Base-by-base conservation (phyloP, 768 basidiomycete genomes). In the Russula vinacea region DNA sequence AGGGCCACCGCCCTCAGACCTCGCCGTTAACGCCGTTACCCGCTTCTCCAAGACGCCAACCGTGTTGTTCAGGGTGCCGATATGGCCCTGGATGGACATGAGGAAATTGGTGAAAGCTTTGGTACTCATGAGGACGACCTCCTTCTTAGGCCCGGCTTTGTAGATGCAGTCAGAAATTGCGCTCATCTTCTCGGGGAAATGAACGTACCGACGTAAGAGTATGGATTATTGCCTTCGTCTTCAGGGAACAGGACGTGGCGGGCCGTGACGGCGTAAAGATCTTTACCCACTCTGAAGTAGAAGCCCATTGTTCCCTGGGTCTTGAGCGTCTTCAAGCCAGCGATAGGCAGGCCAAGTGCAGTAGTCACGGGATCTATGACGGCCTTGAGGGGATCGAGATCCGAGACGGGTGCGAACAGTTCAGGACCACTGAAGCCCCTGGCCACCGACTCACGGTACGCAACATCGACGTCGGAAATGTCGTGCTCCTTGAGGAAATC, bases 231-330 rank as follows among this genome's bases (percentile, higher is more conserved):
- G 19, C 52, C 52, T 35, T 53, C 19, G 19, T 35, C n/a, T 11
- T 3, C 10, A n/a, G 33, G 52, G 52, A 53, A 53, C 19, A 53
- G 52, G 33, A 53, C 67, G 56, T 79, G 78, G 42, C 75, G 75
- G 37, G 66, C 71, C 2, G 76, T 79, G 55, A 77, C 62, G 47
- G 64, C 73, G 44, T 77, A 76, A 60, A 76, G 76, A 13, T 72
- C 67, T 6, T 72, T 54, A 33, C 70, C 71, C 1, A 68, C 65
- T 24, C 60, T 17, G 65, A 80, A 76, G 58, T 76, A 80, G 52
- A 75, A 71, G 10, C 77, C 77, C 9, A 78, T 29, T 1, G 77
- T 79, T 10, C 79, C 78, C 67, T 78, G 75, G 10, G 2, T n/a
- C 64, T 65, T 71, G 5, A 57, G 42, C 3, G 74, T 77, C 67